phyloP scores from a whole-genome alignment of 1,139 yeast genomes.

The Kurtzmaniella quercitrusa region DNA sequence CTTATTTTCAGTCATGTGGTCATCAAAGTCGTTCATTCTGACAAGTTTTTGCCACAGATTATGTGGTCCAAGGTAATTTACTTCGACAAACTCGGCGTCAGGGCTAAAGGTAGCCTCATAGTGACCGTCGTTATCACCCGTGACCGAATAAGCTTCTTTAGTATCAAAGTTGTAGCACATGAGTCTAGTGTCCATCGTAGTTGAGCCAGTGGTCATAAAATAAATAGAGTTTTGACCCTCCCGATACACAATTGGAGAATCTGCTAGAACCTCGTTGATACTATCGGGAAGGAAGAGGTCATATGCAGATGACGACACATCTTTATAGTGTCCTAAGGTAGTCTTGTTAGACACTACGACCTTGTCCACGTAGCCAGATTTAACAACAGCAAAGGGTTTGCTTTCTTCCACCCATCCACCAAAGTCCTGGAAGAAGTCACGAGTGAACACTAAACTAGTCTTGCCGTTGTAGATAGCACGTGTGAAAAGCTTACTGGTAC shows the following conservation, averaged over 20 bases:
- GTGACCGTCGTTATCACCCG: conserved; percentile 24
- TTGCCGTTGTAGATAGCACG: conserved; percentile 35
- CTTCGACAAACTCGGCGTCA: conserved; percentile 49
- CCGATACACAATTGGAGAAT: conserved; percentile 56
- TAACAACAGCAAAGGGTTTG: conserved; percentile 27
- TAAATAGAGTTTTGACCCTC: conserved; percentile 49
- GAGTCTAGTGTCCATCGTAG: conserved; percentile 27
- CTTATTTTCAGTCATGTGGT: conserved; percentile 11
- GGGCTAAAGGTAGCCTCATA: conserved; percentile 43
- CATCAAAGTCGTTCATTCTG: conserved; percentile 35
- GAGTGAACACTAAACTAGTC: conserved; percentile 30
- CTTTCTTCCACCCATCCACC: conserved; percentile 55
- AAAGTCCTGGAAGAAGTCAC: conserved; percentile 40
- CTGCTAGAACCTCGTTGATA: conserved; percentile 52
- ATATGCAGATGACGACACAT: conserved; percentile 24
- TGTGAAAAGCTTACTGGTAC: conserved; percentile 65
- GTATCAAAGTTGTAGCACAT: conserved; percentile 17
- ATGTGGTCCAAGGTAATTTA: conserved; percentile 60
- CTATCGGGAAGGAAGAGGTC: background rate
- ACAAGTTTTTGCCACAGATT: conserved; percentile 63
- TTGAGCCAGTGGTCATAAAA: conserved; percentile 53
- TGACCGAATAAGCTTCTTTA: conserved; percentile 13
- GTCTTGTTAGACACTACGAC: conserved; percentile 57
- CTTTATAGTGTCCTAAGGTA: conserved; percentile 66
- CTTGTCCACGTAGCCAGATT: conserved; percentile 67